These are phyloP conservation scores for Aspergillus ibericus DNA, from an alignment of 2,329 filamentous ascomycete species.

Conservation along the genomic window DNA sequence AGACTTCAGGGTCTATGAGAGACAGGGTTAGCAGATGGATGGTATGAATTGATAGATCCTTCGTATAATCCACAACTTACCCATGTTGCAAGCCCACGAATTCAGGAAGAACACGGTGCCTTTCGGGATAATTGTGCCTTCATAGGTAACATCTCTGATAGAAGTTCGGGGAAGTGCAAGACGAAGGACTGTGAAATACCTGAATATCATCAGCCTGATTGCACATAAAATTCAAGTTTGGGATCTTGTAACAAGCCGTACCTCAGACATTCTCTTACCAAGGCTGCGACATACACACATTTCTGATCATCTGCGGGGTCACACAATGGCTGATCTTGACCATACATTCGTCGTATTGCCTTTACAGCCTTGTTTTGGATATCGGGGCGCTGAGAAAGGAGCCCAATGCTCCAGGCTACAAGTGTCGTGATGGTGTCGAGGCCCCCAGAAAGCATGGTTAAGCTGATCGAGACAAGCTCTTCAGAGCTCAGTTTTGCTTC, in stretches of 20 bases:
- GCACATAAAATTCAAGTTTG: too few relatives aligned
- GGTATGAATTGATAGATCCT: too few relatives aligned
- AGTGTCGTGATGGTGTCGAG: constrained; percentile 67
- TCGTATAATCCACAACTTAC: constrained; percentile 38
- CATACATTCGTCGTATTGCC: constrained; percentile 58
- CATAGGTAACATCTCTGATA: constrained; percentile 59
- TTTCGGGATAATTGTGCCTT: constrained; percentile 59
- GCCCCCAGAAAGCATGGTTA: constrained; percentile 68
- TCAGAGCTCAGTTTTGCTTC: constrained; percentile 63
- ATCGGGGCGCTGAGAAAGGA: constrained; percentile 60
- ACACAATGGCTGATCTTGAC: constrained; percentile 56
- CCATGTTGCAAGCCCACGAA: constrained; percentile 69
- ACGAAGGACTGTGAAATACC: constrained; percentile 63
- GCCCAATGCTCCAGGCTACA: constrained; percentile 64
- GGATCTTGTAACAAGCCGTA: constrained; percentile 22
- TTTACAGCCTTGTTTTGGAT: constrained; percentile 61
- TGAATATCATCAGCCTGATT: constrained; percentile 14
- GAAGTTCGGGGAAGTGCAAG: constrained; percentile 63
- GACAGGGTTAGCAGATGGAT: neutral
- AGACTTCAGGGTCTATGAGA: constrained; percentile 53
- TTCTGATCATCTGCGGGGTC: constrained; percentile 63
- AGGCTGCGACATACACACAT: constrained; percentile 62
- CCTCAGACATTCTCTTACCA: constrained; percentile 63
- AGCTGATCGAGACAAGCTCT: constrained; percentile 64
- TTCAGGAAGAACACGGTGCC: constrained; percentile 67